Conservation (phyloP, 371 early-diverging fungal species). For the Rhizopus delemar region DNA sequence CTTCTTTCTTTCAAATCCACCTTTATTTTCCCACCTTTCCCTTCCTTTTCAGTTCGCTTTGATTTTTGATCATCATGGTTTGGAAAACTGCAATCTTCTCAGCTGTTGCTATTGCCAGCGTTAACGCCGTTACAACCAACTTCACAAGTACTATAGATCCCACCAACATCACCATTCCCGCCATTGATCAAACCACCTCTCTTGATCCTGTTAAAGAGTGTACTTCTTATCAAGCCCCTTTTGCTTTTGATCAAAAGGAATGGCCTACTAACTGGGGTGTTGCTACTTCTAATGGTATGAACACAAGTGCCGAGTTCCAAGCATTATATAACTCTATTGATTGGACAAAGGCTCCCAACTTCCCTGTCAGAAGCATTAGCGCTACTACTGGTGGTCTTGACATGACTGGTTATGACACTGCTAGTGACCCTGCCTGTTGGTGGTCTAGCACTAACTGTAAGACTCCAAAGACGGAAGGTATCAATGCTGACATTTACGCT, state of each 20-base stretch:
- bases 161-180: conserved; percentile 33
- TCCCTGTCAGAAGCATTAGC: conserved; percentile 23
- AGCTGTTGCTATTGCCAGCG: conserved; percentile 16
- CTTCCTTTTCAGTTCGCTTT: not conserved
- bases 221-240: conserved; percentile 26
- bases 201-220: conserved; percentile 31
- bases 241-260: conserved; percentile 21
- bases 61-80: conserved; percentile 13
- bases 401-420: conserved; percentile 36
- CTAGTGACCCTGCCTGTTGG: conserved; percentile 45
- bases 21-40: not conserved
- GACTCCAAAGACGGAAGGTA: conserved; percentile 27
- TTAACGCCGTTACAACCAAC: conserved; percentile 26
- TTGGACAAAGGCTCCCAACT: conserved; percentile 41
- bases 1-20: not conserved
- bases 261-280: conserved; percentile 43
- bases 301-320: conserved; percentile 35
- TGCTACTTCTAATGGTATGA: conserved; percentile 48
- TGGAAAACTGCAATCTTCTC: conserved; percentile 25
- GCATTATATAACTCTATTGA: conserved; percentile 40
- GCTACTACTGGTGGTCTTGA: conserved; percentile 31
- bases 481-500: conserved; percentile 39
- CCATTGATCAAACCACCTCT: conserved; percentile 41
- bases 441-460: conserved; percentile 43
- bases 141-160: conserved; percentile 34